Evolutionary conservation across 2,329 filamentous ascomycete genomes (phyloP), one percentile per base, ranked within the genome.

Genomic region (Geosmithia putterillii): DNA sequence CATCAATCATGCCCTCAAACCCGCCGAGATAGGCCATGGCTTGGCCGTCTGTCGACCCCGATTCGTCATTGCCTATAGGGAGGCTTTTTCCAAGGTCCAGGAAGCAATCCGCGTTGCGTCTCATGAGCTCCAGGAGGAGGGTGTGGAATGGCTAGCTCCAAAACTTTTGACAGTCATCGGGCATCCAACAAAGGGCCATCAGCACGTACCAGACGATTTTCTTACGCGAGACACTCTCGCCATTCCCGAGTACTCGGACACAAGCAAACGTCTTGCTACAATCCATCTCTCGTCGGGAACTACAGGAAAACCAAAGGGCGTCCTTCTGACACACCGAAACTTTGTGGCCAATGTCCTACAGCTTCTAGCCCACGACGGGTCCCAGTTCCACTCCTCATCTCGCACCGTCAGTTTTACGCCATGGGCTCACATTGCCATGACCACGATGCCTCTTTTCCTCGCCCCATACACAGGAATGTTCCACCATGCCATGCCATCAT

Each of bases 241-340:
- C 1, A 54, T 67, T 7, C 64, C 64, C 14, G 58, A 64, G 41
- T 61, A 54, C 50, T 6, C 44, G 0, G 55, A 67, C 44, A 65
- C 62, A 0, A 43, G 51, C 0, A 47, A 48, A 14, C 57, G 61
- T 15, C 46, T 63, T 6, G 63, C 63, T 4, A 62, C 61, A 2
- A 65, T 66, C 18, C 62, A 65, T 40, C 48, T 55, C 9, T 56
- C 54, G 9, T 80, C 73, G 18, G 77, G 85, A 10, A 88, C 82
- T 3, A 92, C 86, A 0, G 86, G 86, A 3, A 69, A 86, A 3
- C 84, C 86, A 10, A 92, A 92, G 56, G 86, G 86, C 14, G 86
- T 92, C 10, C 76, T 82, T 59, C 81, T 90, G 48, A 77, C 77
- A 17, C 86, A 92, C 59, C 64, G 67, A 45, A 82, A 85, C 51